Percentiles rank a stretch among this genome's conserved stretches.
Conservation (phyloP, 2,329 filamentous ascomycete genomes). For the Lachnellula suecica region DNA sequence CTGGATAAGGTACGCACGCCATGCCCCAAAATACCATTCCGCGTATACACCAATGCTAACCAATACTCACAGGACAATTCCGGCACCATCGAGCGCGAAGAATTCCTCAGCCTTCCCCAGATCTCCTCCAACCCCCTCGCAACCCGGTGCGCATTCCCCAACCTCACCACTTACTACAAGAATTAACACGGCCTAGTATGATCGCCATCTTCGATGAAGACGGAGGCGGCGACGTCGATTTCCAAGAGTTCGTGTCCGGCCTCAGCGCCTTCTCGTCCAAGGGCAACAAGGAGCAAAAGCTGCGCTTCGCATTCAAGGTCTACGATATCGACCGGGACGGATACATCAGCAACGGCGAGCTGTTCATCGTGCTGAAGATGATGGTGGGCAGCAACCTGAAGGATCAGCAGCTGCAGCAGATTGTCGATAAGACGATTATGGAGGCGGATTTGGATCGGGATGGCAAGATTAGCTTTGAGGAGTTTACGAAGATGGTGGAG, state of each 20-base stretch:
- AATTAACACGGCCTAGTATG: constrained; percentile 59
- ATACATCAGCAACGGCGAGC: constrained; percentile 97
- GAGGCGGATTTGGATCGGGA: constrained; percentile 95
- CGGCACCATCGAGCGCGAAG: constrained; percentile 96
- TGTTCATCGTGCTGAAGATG: constrained; percentile 99
- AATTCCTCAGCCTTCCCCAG: constrained; percentile 95
- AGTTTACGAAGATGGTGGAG: constrained; percentile 99
- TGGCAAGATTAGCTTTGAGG: constrained; percentile 98
- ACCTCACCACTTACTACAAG: neutral
- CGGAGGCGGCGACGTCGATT: constrained; percentile 95
- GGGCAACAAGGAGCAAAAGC: constrained; percentile 98
- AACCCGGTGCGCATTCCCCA: constrained; percentile 62
- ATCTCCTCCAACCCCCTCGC: constrained; percentile 97
- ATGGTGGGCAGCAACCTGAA: constrained; percentile 99
- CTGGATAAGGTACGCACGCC: constrained; percentile 75
- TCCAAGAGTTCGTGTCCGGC: constrained; percentile 96
- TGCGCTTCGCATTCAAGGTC: constrained; percentile 97
- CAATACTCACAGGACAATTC: constrained; percentile 75
- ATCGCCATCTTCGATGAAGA: constrained; percentile 99
- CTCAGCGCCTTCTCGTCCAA: constrained; percentile 95
- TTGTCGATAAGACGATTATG: constrained; percentile 99
- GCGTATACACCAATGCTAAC: constrained; percentile 4
- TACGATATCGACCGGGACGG: constrained; percentile 99
- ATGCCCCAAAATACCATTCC: neutral
- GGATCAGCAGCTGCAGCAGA: constrained; percentile 98